Evolutionary conservation across 2,329 filamentous ascomycete genomes (phyloP), one percentile per base, ranked within the genome.

Genomic region (Alternaria novae-zelandiae): DNA sequence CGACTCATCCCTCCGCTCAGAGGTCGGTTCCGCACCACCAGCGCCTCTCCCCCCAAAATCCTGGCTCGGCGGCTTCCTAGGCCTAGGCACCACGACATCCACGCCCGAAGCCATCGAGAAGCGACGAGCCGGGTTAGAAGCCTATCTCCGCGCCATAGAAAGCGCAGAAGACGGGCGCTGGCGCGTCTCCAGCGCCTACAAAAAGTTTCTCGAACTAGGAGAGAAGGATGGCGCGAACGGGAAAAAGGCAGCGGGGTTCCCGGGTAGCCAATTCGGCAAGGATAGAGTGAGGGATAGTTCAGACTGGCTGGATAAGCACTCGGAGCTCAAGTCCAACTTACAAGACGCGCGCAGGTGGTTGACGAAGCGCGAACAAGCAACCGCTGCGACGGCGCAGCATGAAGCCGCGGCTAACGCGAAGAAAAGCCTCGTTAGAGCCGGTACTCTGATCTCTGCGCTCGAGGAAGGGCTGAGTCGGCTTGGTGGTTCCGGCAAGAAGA

Each of bases 391-490:
- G 62, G 83, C 84, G 57, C 88, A 90, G 74, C 88, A 90, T 47
- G 90, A 93, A 74, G 89, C 90, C 0, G 88, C 89, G 1, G 88
- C 90, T 0, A 89, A 89, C n/a, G 92, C 92, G 13, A 94, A 94
- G 83, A 88, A 87, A 68, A 88, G 87, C 41, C 84, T 96, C 10
- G 85, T 94, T 28, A 88, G 89, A 70, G 90, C 90, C 0, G 89
- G 87, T 1, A 87, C 87, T 1, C 77, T 93, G 57, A 82, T 94
- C 5, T 83, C 82, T 2, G 87, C 86, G 54, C 82, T 95, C 30
- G 87, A 90, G 6, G 87, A 91, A 36, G 92, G 91, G 0, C 77
- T 95, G 63, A 71, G 70, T 66, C 75, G 76, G 9, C 75, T 83
- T 11, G 68, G 75, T 11, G 73, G 74, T 3, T 73, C 74, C 30